Evolutionary conservation across 345 rosid species (phyloP).

Genomic region (Cardiospermum halicacabum): DNA sequence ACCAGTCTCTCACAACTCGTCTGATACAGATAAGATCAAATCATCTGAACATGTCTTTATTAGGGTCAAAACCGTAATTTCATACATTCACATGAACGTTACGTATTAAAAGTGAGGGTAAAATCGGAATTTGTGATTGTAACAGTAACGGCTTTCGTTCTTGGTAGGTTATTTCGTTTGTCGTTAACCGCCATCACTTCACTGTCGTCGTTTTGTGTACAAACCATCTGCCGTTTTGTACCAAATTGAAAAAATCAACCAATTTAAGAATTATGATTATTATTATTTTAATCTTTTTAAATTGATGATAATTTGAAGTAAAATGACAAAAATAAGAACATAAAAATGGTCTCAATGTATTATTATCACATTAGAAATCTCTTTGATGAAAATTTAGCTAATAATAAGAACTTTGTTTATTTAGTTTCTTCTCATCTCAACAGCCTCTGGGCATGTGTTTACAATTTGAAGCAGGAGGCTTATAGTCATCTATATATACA

Average conservation of each 20-base stretch:
- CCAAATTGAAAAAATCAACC: too few relatives aligned
- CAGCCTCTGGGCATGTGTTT: conserved; percentile 1
- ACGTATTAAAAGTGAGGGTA: not conserved
- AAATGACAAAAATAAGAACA: too few relatives aligned
- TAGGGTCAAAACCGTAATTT: conserved; percentile 3
- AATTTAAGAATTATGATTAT: too few relatives aligned
- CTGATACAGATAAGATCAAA: not conserved
- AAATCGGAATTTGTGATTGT: not conserved
- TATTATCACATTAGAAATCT: too few relatives aligned
- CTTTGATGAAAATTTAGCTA: too few relatives aligned
- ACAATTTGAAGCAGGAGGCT: not conserved
- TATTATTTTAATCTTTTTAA: too few relatives aligned
- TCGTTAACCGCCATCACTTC: not conserved
- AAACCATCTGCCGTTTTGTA: not conserved
- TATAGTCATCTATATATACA: not conserved
- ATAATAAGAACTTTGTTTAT: too few relatives aligned
- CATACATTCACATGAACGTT: too few relatives aligned
- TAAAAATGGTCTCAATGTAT: too few relatives aligned
- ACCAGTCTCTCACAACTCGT: conserved; percentile 6
- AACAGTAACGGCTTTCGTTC: not conserved
- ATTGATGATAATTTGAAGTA: too few relatives aligned
- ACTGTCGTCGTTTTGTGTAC: not conserved
- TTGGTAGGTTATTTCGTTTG: not conserved
- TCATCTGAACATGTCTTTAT: too few relatives aligned
- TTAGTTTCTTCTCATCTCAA: not conserved